phyloP scores from a whole-genome alignment of 140 eudicot species.

The Anethum foeniculum region DNA sequence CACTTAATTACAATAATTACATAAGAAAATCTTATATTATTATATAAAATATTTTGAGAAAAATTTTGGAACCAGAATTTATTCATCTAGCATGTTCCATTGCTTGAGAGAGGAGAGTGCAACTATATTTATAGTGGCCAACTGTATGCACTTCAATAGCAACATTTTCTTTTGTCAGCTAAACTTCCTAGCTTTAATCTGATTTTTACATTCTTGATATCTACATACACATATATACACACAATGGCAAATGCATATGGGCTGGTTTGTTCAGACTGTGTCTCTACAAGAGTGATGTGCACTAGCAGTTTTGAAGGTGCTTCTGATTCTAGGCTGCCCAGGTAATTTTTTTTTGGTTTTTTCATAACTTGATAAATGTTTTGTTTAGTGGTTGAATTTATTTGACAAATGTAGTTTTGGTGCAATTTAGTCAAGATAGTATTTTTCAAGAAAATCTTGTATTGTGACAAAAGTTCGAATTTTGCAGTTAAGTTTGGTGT shows the following conservation, averaged over 20 bases:
- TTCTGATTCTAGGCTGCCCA: conserved; percentile 39
- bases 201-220: conserved; percentile 5
- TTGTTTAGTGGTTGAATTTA: neutral
- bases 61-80: too few relatives aligned
- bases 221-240: neutral
- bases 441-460: too few relatives aligned
- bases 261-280: neutral
- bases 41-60: too few relatives aligned
- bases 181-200: neutral
- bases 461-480: too few relatives aligned
- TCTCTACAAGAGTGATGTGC: conserved; percentile 35
- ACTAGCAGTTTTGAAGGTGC: conserved; percentile 39
- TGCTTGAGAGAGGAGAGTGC: too few relatives aligned
- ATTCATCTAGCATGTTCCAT: too few relatives aligned
- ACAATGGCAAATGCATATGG: conserved; percentile 68
- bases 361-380: neutral
- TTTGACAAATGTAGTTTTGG: neutral
- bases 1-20: too few relatives aligned
- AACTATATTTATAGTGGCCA: too few relatives aligned
- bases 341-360: conserved; percentile 19
- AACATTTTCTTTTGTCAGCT: too few relatives aligned
- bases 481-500: too few relatives aligned
- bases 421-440: neutral
- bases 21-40: too few relatives aligned
- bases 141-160: too few relatives aligned